Evolutionary conservation across 2,329 filamentous ascomycete species (phyloP), one percentile per base, ranked within the genome.

Genomic region (Cyphellophora europaea): DNA sequence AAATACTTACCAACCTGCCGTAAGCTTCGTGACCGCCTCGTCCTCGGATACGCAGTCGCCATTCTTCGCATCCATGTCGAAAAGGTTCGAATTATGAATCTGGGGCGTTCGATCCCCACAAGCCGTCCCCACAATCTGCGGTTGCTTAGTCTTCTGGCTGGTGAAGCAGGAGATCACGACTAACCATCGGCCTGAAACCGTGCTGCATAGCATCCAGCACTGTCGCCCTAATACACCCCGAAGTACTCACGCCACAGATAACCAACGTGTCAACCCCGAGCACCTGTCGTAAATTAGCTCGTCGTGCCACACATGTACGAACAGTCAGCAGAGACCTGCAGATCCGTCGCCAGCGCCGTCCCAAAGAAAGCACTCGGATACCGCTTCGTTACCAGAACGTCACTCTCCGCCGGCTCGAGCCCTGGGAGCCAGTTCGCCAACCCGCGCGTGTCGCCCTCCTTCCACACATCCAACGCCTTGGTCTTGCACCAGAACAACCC

Each of bases 171-270:
- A n/a, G 18, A 15, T n/a, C 5, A 5, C 12, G 15, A 27, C 36
- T 38, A 14, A 38, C 39, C 61, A 66, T 67, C 11, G 62, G 61
- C 28, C 62, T 52, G 30, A 60, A 65, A 1, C 63, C 63, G 36
- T 56, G 37, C 37, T 62, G 60, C 57, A 67, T 62, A 3, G 62
- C 56, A 39, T 68, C 65, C 33, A 67, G 43, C 2, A 62, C 59
- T 11, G 53, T 61, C 1, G 63, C 63, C 32, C 65, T 53, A 33
- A 67, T 63, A 43, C 65, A 67, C 1, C 65, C 65, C 38, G 57
- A 61, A 11, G 63, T 68, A 49, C 62, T 65, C 27, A 68, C 64
- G 12, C 65, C 65, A 41, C 63, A 66, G 11, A 69, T 50, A 5
- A 68, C 61, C 16, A 42, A 33, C n/a, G 39, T 42, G 16, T 42